Conservation (phyloP, 129 eudicot species). For the Scalesia atractyloides region DNA sequence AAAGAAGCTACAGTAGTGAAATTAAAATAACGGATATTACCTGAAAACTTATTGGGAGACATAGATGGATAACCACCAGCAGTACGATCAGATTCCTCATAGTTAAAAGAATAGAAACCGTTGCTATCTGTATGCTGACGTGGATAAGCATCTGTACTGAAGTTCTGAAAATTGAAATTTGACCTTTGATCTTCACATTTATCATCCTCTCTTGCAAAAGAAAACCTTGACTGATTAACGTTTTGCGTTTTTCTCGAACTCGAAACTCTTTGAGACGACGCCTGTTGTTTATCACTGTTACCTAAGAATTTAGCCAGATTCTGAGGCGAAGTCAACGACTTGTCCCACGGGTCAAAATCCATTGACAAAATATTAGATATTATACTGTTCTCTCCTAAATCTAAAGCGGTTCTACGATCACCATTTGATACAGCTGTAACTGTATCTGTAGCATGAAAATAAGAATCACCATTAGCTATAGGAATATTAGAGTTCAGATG, state of each 20-base stretch:
- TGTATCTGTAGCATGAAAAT: slow-evolving; percentile 29
- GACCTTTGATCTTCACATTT: slow-evolving; percentile 40
- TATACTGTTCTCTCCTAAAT: slow-evolving; percentile 77
- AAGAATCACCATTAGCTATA: slow-evolving; percentile 29
- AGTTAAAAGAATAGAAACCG: slow-evolving; percentile 53
- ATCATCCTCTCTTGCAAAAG: slow-evolving; percentile 92
- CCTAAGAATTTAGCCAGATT: slow-evolving; percentile 69
- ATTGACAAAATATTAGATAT: slow-evolving; percentile 85
- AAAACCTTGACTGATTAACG: slow-evolving; percentile 84
- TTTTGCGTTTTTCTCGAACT: slow-evolving; percentile 59
- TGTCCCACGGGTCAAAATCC: slow-evolving; percentile 90
- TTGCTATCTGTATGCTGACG: slow-evolving; percentile 45
- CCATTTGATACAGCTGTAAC: slow-evolving; percentile 16
- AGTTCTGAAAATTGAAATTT: slow-evolving; percentile 33
- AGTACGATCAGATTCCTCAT: slow-evolving; percentile 51
- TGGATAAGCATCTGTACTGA: slow-evolving; percentile 39
- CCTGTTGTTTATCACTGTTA: slow-evolving; percentile 59
- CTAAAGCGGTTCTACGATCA: slow-evolving; percentile 33
- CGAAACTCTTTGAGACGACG: slow-evolving; percentile 49
- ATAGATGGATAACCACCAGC: slow-evolving; percentile 41
- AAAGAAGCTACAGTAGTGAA: slow-evolving; percentile 1
- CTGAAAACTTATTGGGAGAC: slow-evolving; percentile 58
- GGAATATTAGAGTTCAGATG: slow-evolving; percentile 39
- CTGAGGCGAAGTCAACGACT: slow-evolving; percentile 78
- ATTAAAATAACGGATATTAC: slow-evolving; percentile 28